Percentiles rank a stretch among this genome's conserved stretches.
Evolutionary conservation across 768 basidiomycete species (phyloP).

Genomic region (Crassisporium funariophilum): DNA sequence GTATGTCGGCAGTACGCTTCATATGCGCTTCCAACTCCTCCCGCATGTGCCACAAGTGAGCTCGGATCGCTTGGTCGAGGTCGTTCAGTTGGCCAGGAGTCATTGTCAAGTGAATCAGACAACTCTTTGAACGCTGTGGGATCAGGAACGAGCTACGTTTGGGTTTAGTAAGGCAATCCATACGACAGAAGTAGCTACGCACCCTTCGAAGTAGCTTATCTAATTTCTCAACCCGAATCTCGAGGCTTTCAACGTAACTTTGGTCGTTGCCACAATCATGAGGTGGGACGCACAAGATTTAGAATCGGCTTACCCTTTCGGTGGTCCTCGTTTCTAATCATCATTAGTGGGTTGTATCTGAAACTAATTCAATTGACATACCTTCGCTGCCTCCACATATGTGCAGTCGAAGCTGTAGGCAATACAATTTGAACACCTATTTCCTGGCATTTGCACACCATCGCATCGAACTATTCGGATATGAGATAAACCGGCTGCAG

Average conservation of each 20-base stretch:
- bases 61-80: constrained; percentile 24
- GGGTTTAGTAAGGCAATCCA: neutral
- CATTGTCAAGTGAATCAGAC: neutral
- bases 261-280: constrained; percentile 1
- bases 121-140: constrained; percentile 62
- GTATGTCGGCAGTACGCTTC: neutral
- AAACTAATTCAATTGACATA: constrained; percentile 30
- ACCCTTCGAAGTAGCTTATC: constrained; percentile 55
- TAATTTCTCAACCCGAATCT: constrained; percentile 61
- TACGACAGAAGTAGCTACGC: constrained; percentile 10
- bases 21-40: too few relatives aligned
- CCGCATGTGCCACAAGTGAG: constrained; percentile 20
- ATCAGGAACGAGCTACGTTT: constrained; percentile 64
- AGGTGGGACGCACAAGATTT: neutral
- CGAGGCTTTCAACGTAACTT: constrained; percentile 63
- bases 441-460: constrained; percentile 69
- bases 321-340: constrained; percentile 57
- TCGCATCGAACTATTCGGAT: constrained; percentile 64
- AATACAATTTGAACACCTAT: constrained; percentile 69
- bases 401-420: constrained; percentile 67
- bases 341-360: constrained; percentile 1
- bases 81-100: too few relatives aligned
- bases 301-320: constrained; percentile 49
- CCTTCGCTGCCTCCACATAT: constrained; percentile 71
- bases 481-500: constrained; percentile 11